These are phyloP conservation scores for Pseudotsuga menziesii DNA, from an alignment of 75 land plant genomes.

Conservation along the genomic window DNA sequence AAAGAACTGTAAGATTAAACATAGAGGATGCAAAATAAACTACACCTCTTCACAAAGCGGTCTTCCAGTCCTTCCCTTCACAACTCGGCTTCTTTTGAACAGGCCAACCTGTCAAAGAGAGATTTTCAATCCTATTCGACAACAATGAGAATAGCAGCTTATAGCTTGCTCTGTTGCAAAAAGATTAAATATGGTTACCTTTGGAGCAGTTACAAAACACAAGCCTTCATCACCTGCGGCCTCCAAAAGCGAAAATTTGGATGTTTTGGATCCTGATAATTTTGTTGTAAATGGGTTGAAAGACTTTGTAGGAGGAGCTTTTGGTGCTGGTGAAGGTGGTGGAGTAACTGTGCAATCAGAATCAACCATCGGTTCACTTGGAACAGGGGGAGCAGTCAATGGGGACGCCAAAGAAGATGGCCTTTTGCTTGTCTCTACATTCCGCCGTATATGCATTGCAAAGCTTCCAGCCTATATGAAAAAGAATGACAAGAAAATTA, in stretches of 20 bases:
- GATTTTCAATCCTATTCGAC: background rate
- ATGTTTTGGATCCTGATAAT: conserved; percentile 24
- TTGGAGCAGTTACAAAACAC: conserved; percentile 63
- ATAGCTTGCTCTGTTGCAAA: background rate
- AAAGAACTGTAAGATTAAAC: background rate
- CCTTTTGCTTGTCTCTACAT: conserved; percentile 35
- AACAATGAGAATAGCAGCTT: background rate
- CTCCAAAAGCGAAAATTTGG: conserved; percentile 55
- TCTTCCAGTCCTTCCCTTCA: conserved; percentile 76
- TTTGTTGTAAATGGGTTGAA: conserved; percentile 30
- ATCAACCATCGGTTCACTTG: conserved; percentile 54
- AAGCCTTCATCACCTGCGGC: conserved; percentile 61
- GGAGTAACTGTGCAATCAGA: conserved; percentile 32
- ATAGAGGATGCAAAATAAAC: background rate
- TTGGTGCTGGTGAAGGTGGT: conserved; percentile 30
- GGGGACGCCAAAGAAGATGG: conserved; percentile 18
- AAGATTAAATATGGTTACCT: conserved; percentile 27
- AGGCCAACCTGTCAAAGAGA: conserved; percentile 63
- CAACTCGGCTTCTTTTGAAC: conserved; percentile 63
- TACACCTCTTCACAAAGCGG: conserved; percentile 80
- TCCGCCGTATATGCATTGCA: conserved; percentile 72
- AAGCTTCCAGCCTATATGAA: conserved; percentile 66
- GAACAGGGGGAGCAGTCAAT: conserved; percentile 47
- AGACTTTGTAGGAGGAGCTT: conserved; percentile 25
- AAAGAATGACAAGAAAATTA: background rate